Conservation (phyloP, 352 stramenopile species). For the Phytophthora sp. region DNA sequence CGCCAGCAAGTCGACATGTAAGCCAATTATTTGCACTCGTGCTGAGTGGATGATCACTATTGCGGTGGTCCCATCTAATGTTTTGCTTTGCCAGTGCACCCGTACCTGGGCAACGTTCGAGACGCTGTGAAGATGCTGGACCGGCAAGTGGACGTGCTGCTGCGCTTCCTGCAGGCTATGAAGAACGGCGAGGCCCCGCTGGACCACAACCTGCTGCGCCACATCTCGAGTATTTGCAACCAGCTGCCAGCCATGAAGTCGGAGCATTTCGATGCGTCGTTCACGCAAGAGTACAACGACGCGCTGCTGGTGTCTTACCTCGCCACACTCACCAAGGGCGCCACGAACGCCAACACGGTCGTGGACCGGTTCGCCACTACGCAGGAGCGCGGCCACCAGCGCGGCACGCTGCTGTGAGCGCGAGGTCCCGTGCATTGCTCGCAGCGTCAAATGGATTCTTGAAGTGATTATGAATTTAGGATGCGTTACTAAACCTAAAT, state of each 20-base stretch:
- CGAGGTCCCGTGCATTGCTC: no score
- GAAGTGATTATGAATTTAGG: constrained; percentile 24
- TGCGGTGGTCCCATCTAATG: constrained; percentile 8
- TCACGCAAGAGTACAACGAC: constrained; percentile 87
- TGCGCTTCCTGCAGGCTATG: constrained; percentile 75
- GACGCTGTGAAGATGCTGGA: constrained; percentile 89
- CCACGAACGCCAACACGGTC: constrained; percentile 77
- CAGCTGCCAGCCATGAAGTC: constrained; percentile 82
- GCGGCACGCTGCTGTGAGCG: constrained; percentile 53
- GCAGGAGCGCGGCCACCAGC: constrained; percentile 75
- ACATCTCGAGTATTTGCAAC: constrained; percentile 89
- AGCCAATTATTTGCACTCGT: no score
- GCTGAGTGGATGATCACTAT: neutral
- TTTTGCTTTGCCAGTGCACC: constrained; percentile 60
- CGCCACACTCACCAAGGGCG: constrained; percentile 83
- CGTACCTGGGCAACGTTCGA: constrained; percentile 78
- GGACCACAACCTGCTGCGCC: constrained; percentile 82
- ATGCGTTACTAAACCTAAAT: neutral
- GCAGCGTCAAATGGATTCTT: constrained; percentile 7
- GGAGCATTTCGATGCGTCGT: constrained; percentile 74
- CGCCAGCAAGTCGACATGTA: constrained; percentile 76
- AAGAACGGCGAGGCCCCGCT: constrained; percentile 74
- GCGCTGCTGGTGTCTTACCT: constrained; percentile 84
- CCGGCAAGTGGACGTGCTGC: constrained; percentile 77
- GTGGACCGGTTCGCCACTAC: constrained; percentile 80